Evolutionary conservation across 768 basidiomycete genomes (phyloP).

Genomic region (Kwoniella sp.): DNA sequence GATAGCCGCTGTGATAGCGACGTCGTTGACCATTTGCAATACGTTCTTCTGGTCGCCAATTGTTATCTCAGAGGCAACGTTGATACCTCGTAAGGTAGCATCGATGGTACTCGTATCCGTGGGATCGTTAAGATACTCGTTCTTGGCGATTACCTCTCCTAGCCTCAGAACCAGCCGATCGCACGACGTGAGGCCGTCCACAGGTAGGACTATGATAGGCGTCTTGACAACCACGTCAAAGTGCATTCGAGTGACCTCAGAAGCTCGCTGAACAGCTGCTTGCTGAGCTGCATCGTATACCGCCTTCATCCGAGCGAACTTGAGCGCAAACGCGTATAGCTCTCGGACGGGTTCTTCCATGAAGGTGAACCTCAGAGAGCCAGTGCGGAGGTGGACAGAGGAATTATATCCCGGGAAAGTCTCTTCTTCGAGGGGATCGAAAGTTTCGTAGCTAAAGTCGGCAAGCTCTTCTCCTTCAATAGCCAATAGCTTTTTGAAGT

Average conservation of each 20-base stretch:
- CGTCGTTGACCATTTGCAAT: conserved; percentile 89
- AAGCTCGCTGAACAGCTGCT: conserved; percentile 83
- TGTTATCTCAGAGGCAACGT: conserved; percentile 67
- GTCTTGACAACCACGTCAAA: conserved; percentile 87
- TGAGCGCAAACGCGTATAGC: conserved; percentile 73
- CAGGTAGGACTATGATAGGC: conserved; percentile 85
- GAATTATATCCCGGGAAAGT: conserved; percentile 76
- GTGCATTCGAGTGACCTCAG: conserved; percentile 74
- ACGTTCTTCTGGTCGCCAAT: conserved; percentile 55
- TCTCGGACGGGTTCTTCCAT: conserved; percentile 85
- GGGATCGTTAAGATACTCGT: conserved; percentile 59
- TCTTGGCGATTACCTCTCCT: conserved; percentile 80
- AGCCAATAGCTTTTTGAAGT: conserved; percentile 79
- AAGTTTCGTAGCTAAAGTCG: conserved; percentile 89
- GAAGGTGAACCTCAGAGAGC: conserved; percentile 82
- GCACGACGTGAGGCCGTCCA: conserved; percentile 56
- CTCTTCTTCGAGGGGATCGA: conserved; percentile 64
- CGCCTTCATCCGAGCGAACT: conserved; percentile 85
- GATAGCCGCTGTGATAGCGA: conserved; percentile 66
- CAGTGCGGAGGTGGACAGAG: conserved; percentile 72
- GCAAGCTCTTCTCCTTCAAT: conserved; percentile 94
- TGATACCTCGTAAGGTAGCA: conserved; percentile 77
- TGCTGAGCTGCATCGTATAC: conserved; percentile 90
- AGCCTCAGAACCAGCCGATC: conserved; percentile 76
- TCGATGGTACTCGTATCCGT: conserved; percentile 59